Percentiles rank a stretch among this genome's conserved stretches.
phyloP scores from a whole-genome alignment of 768 basidiomycete species.

The Rhizopogon vinicolor region DNA sequence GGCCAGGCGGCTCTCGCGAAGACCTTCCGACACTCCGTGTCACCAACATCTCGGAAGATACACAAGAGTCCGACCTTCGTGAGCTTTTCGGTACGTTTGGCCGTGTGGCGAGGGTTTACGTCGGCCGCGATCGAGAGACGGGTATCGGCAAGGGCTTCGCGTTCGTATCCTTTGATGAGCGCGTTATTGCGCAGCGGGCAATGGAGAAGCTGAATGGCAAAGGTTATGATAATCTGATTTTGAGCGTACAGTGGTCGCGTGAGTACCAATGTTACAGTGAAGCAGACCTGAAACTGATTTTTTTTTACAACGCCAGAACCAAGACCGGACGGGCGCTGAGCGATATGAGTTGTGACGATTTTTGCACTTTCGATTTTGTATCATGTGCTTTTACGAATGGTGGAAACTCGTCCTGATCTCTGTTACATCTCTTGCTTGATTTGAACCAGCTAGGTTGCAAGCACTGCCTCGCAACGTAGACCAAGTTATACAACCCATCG shows the following conservation, averaged over 20 bases:
- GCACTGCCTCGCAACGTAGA: no score
- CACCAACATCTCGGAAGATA: conserved; percentile 95
- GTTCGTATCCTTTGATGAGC: conserved; percentile 92
- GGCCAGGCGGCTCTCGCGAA: conserved; percentile 58
- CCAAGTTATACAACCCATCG: no score
- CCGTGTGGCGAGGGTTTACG: conserved; percentile 83
- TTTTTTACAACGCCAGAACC: conserved; percentile 29
- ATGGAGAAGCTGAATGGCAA: conserved; percentile 89
- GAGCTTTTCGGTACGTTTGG: conserved; percentile 89
- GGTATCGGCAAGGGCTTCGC: conserved; percentile 96
- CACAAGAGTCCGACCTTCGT: conserved; percentile 89
- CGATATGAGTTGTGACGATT: neutral
- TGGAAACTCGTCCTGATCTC: neutral
- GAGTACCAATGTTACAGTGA: conserved; percentile 22
- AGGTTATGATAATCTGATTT: conserved; percentile 90
- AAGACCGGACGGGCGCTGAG: conserved; percentile 36
- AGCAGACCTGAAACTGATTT: neutral
- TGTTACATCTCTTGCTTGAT: neutral
- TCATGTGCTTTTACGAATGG: neutral
- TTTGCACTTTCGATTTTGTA: neutral
- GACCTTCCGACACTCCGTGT: conserved; percentile 96
- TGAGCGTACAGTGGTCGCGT: conserved; percentile 65
- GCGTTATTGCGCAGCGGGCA: conserved; percentile 74
- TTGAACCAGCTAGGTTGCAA: no score
- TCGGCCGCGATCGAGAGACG: conserved; percentile 92